Evolutionary conservation across 345 rosid genomes (phyloP).

Genomic region (Syzygium oleosum): DNA sequence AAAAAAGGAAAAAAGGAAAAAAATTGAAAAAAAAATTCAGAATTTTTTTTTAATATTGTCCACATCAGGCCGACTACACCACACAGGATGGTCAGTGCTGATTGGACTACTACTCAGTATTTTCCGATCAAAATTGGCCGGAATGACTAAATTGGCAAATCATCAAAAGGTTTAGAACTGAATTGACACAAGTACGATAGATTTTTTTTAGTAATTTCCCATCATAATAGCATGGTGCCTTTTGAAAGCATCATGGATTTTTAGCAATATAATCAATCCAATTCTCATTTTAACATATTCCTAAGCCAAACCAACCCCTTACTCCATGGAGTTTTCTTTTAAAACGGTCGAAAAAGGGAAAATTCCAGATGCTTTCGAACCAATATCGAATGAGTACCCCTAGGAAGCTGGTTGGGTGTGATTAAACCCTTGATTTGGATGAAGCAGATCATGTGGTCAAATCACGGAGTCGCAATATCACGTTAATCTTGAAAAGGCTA

Average conservation of each 20-base stretch:
- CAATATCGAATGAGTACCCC: background rate
- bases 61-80: too few species aligned
- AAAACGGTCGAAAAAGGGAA: rapidly evolving
- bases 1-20: too few species aligned
- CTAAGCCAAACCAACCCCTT: background rate
- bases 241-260: background rate
- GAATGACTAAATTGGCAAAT: too few species aligned
- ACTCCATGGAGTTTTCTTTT: background rate
- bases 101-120: too few species aligned
- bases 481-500: background rate
- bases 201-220: too few species aligned
- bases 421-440: background rate
- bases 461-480: background rate
- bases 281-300: background rate
- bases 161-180: too few species aligned
- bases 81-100: too few species aligned
- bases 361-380: background rate
- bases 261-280: background rate
- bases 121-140: too few species aligned
- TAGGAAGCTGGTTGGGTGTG: background rate
- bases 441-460: background rate
- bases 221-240: background rate
- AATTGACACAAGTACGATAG: too few species aligned
- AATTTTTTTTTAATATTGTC: too few species aligned
- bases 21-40: too few species aligned